Evolutionary conservation across 1,284 basidiomycete genomes (phyloP).

Genomic region (Ceratobasidium sp.): DNA sequence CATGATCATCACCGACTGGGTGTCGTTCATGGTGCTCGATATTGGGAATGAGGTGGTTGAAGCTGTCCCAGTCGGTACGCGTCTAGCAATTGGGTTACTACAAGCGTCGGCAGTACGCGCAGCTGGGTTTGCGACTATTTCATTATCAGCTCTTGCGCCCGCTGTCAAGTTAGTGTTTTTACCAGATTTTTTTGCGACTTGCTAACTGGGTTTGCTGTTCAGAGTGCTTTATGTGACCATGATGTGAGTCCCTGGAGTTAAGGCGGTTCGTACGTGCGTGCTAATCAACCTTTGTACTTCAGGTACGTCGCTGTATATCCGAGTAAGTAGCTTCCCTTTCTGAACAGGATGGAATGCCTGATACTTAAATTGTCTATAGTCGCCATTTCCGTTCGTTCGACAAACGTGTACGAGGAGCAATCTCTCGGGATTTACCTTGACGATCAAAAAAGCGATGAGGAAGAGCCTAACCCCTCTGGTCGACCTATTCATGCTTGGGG

Average conservation of each 20-base stretch:
- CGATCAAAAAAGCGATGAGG: conserved; percentile 58
- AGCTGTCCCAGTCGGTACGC: conserved; percentile 72
- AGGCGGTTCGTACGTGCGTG: not conserved
- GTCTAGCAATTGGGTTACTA: conserved; percentile 72
- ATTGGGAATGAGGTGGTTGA: conserved; percentile 81
- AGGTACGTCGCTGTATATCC: conserved; percentile 66
- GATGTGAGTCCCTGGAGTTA: conserved; percentile 63
- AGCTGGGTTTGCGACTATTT: conserved; percentile 85
- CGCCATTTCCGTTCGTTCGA: conserved; percentile 83
- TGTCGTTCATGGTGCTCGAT: conserved; percentile 89
- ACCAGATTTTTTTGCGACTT: not conserved
- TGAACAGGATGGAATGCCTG: conserved; percentile 56
- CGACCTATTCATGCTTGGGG: conserved; percentile 76
- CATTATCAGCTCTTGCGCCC: conserved; percentile 77
- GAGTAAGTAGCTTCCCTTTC: conserved; percentile 47
- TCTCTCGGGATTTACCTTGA: conserved; percentile 79
- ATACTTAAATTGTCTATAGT: conserved; percentile 56
- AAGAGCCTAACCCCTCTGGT: conserved; percentile 58
- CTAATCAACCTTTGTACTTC: not conserved
- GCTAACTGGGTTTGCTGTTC: not conserved
- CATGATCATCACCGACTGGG: conserved; percentile 83
- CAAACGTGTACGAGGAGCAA: conserved; percentile 96
- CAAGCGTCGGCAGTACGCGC: conserved; percentile 73
- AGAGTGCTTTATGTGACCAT: conserved; percentile 83
- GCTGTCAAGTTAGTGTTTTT: conserved; percentile 69